Evolutionary conservation across 75 land plant species (phyloP), one percentile per base, ranked within the genome.

Genomic region (Chamaecyparis obtusa): DNA sequence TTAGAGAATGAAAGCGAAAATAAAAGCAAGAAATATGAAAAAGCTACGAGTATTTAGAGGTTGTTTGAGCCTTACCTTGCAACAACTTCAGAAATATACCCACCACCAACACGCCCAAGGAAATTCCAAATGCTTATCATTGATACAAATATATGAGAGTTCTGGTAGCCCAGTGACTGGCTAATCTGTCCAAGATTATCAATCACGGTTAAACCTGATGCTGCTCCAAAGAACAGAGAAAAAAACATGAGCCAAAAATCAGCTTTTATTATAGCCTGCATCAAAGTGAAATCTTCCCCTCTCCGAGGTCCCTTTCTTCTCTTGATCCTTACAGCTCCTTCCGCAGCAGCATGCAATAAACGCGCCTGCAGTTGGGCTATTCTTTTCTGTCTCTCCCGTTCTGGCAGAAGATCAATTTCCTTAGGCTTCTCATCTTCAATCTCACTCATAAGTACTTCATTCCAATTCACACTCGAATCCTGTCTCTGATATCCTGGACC

Each of bases 61-160:
- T 15, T 67, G 17, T 35, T 49, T 44, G n/a, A 80, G 35, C 37
- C 91, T 5, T 60, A 91, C 92, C 93, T 88, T 85, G 88, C 93
- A 57, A 92, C 69, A 35, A 91, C 49, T 76, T 92, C 93, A 24
- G 93, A 92, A 6, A 82, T 84, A 91, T 75, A 92, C 8, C 93
- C 93, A 32, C 92, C 93, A 16, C 84, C 92, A 41, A 92, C 64
- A 51, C 93, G 92, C 44, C 93, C 93, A 21, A 92, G 87, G 49
- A 92, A 92, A 81, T 91, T 92, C 93, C 93, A 92, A 24, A 92
- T 92, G 88, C 93, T 91, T 43, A 92, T 87, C 90, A 92, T 46
- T 41, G 93, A 89, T 9, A 92, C 93, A 78, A 91, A 92, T 27
- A 92, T 86, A 83, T 91, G 91, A 71, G 89, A 60, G 85, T 87